Evolutionary conservation across 2,329 filamentous ascomycete genomes (phyloP).

Genomic region (Trichophyton simii): DNA sequence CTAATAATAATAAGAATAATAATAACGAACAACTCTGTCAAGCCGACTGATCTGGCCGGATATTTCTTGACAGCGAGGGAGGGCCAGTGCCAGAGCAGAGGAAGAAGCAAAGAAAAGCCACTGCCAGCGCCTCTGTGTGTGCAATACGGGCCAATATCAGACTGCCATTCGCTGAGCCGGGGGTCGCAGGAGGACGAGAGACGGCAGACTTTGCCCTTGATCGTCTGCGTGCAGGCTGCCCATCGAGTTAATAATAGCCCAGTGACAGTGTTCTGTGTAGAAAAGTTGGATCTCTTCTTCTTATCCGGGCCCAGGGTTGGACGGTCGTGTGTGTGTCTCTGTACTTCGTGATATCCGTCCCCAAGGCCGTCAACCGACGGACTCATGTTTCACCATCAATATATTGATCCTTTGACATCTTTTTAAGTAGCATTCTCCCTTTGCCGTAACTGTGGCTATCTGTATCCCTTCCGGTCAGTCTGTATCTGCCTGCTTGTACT

Average conservation of each 20-base stretch:
- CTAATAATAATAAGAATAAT: no score
- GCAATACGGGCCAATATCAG: neutral
- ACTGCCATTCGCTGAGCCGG: neutral
- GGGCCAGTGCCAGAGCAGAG: neutral
- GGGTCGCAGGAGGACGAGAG: neutral
- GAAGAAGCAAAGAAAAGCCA: neutral
- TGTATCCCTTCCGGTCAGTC: no score
- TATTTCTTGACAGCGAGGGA: no score
- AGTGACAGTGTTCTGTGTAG: neutral
- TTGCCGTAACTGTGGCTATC: no score
- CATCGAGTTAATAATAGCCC: neutral
- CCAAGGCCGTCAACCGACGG: no score
- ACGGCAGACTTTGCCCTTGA: neutral
- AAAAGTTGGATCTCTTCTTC: neutral
- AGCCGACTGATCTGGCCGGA: no score
- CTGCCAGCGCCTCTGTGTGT: neutral
- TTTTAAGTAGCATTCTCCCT: no score
- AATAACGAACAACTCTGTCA: no score
- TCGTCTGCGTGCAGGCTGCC: neutral
- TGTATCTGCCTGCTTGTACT: no score
- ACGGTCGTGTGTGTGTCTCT: neutral
- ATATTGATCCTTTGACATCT: no score
- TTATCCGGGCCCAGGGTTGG: neutral
- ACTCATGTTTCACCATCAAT: no score
- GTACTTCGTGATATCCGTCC: no score